Conservation (phyloP, 768 basidiomycete genomes). For the Rhizopogon vinicolor region DNA sequence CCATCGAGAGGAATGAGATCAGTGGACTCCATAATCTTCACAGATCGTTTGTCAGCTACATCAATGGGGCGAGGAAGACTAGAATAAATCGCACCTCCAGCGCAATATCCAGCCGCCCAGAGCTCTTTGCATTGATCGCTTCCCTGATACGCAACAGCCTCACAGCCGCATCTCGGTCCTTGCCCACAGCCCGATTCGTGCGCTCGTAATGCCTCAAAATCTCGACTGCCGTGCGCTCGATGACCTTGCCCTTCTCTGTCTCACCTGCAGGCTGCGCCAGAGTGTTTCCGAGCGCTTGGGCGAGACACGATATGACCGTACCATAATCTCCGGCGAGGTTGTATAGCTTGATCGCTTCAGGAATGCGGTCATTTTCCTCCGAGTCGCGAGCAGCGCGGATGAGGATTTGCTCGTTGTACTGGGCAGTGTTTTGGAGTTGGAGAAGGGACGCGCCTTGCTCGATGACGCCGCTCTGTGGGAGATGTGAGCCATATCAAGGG, state of each 20-base stretch:
- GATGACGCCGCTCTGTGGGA: constrained; percentile 71
- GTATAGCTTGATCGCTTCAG: constrained; percentile 93
- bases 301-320: constrained; percentile 84
- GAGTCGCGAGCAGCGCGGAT: constrained; percentile 77
- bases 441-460: constrained; percentile 80
- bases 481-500: not conserved
- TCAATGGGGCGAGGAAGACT: not conserved
- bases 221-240: constrained; percentile 73
- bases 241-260: constrained; percentile 54
- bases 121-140: constrained; percentile 71
- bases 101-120: constrained; percentile 68
- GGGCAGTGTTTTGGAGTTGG: constrained; percentile 56
- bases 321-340: constrained; percentile 90
- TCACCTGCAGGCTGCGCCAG: constrained; percentile 56
- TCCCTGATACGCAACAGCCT: constrained; percentile 76
- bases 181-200: constrained; percentile 67
- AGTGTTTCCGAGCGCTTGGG: constrained; percentile 81
- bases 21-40: constrained; percentile 81
- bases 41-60: not conserved
- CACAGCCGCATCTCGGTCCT: constrained; percentile 69
- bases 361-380: constrained; percentile 77
- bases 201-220: constrained; percentile 80
- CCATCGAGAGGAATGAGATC: constrained; percentile 83
- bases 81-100: constrained; percentile 57
- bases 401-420: constrained; percentile 82